Evolutionary conservation across 768 basidiomycete species (phyloP).

Genomic region (Melanogaster broomeanus): DNA sequence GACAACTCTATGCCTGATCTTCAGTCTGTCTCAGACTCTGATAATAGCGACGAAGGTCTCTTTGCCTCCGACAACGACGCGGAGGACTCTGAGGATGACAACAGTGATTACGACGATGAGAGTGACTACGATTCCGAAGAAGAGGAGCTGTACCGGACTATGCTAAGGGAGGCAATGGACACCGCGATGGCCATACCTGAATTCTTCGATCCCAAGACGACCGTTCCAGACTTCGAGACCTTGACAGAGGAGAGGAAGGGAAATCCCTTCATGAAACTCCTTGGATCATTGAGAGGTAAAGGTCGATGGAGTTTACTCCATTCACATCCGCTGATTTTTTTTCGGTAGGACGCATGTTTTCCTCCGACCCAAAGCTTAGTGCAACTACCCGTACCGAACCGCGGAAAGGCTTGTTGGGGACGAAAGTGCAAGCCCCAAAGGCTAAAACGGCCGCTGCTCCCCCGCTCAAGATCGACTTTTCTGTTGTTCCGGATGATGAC

Average conservation of each 20-base stretch:
- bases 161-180: slow-evolving; percentile 75
- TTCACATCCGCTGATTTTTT: slow-evolving; percentile 1
- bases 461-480: slow-evolving; percentile 3
- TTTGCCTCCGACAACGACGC: slow-evolving; percentile 32
- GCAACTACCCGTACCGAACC: slow-evolving; percentile 37
- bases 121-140: slow-evolving; percentile 65
- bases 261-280: slow-evolving; percentile 78
- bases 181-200: slow-evolving; percentile 56
- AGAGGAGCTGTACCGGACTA: slow-evolving; percentile 62
- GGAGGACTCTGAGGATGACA: slow-evolving; percentile 35
- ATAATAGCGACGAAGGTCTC: slow-evolving; percentile 39
- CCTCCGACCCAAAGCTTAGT: slow-evolving; percentile 45
- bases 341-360: slow-evolving; percentile 63
- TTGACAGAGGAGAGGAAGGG: slow-evolving; percentile 54
- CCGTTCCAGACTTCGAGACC: slow-evolving; percentile 45
- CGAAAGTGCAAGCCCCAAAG: slow-evolving; percentile 18
- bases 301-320: neutral
- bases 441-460: slow-evolving; percentile 9
- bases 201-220: slow-evolving; percentile 52
- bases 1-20: slow-evolving; percentile 67
- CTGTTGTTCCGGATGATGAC: slow-evolving; percentile 11
- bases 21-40: slow-evolving; percentile 65
- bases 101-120: slow-evolving; percentile 39
- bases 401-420: slow-evolving; percentile 26
- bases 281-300: slow-evolving; percentile 74